Conservation (phyloP, 495 filamentous ascomycete species). For the Talaromyces adpressus region DNA sequence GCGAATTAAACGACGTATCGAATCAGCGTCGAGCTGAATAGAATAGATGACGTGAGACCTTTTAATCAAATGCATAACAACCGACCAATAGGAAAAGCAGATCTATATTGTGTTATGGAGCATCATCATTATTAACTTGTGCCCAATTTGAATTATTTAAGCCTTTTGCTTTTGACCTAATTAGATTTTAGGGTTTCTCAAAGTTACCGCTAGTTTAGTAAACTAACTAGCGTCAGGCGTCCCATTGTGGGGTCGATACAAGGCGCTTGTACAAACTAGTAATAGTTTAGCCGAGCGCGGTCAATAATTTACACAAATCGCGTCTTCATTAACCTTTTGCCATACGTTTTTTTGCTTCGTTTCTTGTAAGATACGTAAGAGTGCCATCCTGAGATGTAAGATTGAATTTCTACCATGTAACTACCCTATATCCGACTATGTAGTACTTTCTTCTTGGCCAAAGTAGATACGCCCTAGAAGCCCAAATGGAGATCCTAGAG, state of each 20-base stretch:
- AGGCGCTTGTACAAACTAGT: neutral
- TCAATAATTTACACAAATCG: neutral
- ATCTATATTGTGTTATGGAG: neutral
- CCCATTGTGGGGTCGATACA: neutral
- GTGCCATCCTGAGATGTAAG: no score
- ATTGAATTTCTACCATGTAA: neutral
- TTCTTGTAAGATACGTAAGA: neutral
- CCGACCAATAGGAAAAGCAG: neutral
- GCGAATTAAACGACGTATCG: neutral
- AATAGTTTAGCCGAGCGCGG: neutral
- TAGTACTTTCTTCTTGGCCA: neutral
- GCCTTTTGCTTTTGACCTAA: neutral
- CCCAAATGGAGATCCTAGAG: neutral
- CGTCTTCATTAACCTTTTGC: neutral
- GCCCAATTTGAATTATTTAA: neutral
- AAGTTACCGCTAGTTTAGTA: neutral
- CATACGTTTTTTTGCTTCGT: neutral
- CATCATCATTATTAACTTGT: neutral
- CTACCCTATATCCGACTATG: neutral
- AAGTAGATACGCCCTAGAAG: neutral
- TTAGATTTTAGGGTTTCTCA: neutral
- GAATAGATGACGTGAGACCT: neutral
- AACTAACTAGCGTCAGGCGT: neutral
- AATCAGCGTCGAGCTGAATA: neutral
- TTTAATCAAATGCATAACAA: neutral